Evolutionary conservation across 257 asterid genomes (phyloP), one percentile per base, ranked within the genome.

Genomic region (Petrea volubilis): DNA sequence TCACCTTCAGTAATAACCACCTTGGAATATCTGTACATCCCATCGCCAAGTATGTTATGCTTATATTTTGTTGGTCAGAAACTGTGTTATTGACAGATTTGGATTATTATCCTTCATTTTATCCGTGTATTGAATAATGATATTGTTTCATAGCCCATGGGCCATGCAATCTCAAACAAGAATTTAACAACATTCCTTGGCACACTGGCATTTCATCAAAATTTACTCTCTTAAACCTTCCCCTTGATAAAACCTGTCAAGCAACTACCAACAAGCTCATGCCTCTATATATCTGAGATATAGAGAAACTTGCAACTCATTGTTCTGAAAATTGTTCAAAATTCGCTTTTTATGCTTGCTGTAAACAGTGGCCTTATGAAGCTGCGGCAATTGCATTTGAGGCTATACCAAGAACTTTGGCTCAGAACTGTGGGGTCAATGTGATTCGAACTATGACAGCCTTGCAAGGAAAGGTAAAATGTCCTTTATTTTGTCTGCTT

Each of bases 351-450:
- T 47, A 36, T 52, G 51, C 36, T 73, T 8, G 15, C 24, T 61
- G 15, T 75, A 29, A 64, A 77, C 84, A 91, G 98, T 93, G 98
- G 98, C 97, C 98, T 47, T 93, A 93, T 81, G 98, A 93, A 91
- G 97, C 97, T 74, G 98, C 97, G 72, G 98, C 98, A 50, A 78
- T 89, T 46, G 98, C 98, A 74, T 93, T 93, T 73, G 98, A 93
- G 81, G 95, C 98, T 69, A 93, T 93, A 71, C 99, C 99, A 23
- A 88, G 96, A 80, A 95, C 99, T 71, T 81, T 95, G 82, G 96
- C 95, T 38, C 99, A 95, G 85, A 95, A 95, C 84, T 95, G 99
- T 62, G 99, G 99, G 34, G 96, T 95, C 59, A 92, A 92, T 77
- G 97, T 95, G 67, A 90, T 95, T 68, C 89, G 99, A 11, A 92